Conservation (phyloP, 2,329 filamentous ascomycete genomes). For the Magnaporthiopsis rhizophila region DNA sequence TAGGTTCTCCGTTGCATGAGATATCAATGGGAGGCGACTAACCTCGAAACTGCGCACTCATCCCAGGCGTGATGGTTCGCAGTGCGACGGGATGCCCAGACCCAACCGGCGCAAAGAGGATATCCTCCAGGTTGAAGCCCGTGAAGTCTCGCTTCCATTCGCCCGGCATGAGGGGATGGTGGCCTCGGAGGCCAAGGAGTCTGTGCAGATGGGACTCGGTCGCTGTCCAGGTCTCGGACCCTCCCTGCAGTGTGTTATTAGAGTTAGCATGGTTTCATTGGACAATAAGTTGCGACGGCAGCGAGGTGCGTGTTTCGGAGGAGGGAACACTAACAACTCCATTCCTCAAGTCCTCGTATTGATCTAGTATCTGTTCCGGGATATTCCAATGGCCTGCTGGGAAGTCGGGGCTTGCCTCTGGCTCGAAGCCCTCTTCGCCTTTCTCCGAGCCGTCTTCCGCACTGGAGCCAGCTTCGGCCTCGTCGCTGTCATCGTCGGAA, state of each 20-base stretch:
- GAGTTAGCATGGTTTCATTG: too few relatives aligned
- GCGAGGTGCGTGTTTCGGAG: too few relatives aligned
- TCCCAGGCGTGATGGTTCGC: slow-evolving; percentile 12
- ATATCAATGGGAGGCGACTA: slow-evolving; percentile 7
- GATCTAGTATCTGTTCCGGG: neutral
- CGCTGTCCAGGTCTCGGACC: slow-evolving; percentile 20
- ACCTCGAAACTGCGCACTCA: slow-evolving; percentile 20
- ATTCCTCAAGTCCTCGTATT: neutral
- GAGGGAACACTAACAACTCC: neutral
- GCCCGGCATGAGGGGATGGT: slow-evolving; percentile 25
- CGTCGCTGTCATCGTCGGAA: neutral
- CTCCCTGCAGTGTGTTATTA: slow-evolving; percentile 1
- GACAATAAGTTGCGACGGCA: too few relatives aligned
- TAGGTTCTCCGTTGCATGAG: neutral
- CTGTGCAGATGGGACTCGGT: slow-evolving; percentile 25
- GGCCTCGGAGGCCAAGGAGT: slow-evolving; percentile 25
- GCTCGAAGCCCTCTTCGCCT: neutral
- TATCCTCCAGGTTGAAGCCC: slow-evolving; percentile 24
- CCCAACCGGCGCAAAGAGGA: slow-evolving; percentile 21
- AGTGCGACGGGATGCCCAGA: slow-evolving; percentile 19
- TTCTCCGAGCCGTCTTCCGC: neutral
- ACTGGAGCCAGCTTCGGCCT: neutral
- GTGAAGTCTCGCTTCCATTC: slow-evolving; percentile 23
- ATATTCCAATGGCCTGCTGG: neutral
- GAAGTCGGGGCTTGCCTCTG: neutral